These are phyloP conservation scores for Arachis monticola DNA, from an alignment of 331 rosid genomes.

Conservation along the genomic window DNA sequence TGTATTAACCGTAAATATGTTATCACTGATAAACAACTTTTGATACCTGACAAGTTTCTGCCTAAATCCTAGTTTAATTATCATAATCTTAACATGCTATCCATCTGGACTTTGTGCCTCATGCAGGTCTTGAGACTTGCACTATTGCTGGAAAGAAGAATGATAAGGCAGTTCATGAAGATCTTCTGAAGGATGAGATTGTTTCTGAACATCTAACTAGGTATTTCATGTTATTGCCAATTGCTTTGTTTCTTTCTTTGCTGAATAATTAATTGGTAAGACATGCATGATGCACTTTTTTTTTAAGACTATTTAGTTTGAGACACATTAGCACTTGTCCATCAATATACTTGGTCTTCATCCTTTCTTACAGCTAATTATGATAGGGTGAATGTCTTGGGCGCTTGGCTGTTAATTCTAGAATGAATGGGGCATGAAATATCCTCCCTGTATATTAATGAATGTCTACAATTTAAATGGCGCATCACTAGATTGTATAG, in stretches of 20 bases:
- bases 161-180: slow-evolving; percentile 48
- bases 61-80: slow-evolving; percentile 19
- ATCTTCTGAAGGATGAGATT: slow-evolving; percentile 77
- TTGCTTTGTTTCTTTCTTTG: slow-evolving; percentile 20
- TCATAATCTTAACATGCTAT: slow-evolving; percentile 7
- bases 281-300: neutral
- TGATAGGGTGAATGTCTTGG: neutral
- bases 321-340: slow-evolving; percentile 3
- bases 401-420: neutral
- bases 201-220: slow-evolving; percentile 91
- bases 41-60: neutral
- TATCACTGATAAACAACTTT: slow-evolving; percentile 6
- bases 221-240: slow-evolving; percentile 48
- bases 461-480: slow-evolving; percentile 1
- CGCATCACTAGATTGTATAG: slow-evolving; percentile 17
- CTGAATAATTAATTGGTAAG: slow-evolving; percentile 16
- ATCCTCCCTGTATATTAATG: neutral
- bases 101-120: slow-evolving; percentile 41
- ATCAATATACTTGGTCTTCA: slow-evolving; percentile 12
- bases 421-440: slow-evolving; percentile 18
- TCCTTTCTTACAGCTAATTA: slow-evolving; percentile 26
- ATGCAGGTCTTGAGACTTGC: slow-evolving; percentile 43
- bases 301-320: neutral
- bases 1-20: slow-evolving; percentile 13
- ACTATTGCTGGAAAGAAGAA: slow-evolving; percentile 44